These are phyloP conservation scores for Amborella trichopoda DNA, from an alignment of 164 flowering plant genomes.

Conservation along the genomic window DNA sequence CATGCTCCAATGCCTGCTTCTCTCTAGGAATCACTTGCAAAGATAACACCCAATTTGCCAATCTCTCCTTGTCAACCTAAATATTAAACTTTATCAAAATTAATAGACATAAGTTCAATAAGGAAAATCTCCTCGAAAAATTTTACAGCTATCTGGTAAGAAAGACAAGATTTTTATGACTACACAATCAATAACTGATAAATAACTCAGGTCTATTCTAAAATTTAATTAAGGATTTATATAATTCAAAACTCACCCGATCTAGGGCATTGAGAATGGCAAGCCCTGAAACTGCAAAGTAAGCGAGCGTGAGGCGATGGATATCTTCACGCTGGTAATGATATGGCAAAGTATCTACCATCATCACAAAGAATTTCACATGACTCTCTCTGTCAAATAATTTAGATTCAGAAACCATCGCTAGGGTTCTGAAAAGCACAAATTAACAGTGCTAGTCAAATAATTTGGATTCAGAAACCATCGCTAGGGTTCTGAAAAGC, in stretches of 20 bases:
- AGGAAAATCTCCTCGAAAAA: no score
- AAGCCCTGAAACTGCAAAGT: constrained; percentile 77
- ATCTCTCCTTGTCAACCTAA: constrained; percentile 63
- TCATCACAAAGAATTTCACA: constrained; percentile 50
- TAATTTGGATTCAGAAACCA: background rate
- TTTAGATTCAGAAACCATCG: background rate
- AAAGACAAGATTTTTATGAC: no score
- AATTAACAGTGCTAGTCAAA: no score
- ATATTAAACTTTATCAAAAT: no score
- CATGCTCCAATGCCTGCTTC: constrained; percentile 29
- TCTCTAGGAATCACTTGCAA: constrained; percentile 52
- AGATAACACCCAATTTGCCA: constrained; percentile 69
- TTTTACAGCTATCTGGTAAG: no score
- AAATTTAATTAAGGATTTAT: no score
- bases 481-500: no score
- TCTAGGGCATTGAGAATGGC: constrained; percentile 57
- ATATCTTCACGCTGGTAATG: constrained; percentile 72
- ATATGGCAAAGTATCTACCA: constrained; percentile 46
- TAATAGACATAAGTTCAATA: no score
- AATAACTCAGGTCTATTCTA: no score
- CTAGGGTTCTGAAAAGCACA: no score
- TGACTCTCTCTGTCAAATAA: constrained; percentile 64
- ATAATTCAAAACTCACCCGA: no score
- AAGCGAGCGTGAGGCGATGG: constrained; percentile 86
- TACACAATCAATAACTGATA: no score